Evolutionary conservation across 2,329 filamentous ascomycete species (phyloP), one percentile per base, ranked within the genome.

Genomic region (Fusarium duplospermum): DNA sequence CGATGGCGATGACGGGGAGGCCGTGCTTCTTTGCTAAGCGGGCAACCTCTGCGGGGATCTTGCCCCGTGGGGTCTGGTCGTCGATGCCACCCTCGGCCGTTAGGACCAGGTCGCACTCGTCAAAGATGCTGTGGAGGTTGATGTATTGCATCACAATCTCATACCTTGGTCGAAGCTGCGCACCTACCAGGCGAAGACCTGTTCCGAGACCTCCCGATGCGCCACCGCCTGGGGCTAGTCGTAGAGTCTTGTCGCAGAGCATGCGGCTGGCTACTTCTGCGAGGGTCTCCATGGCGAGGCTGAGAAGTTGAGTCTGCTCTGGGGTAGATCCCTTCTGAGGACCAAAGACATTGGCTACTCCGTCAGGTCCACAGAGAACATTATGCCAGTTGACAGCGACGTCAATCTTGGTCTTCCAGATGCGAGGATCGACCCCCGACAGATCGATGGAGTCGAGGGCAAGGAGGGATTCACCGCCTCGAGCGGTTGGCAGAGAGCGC

Each of bases 81-180:
- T 89, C 87, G 18, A 89, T 83, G 11, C 86, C 85, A 1, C 87
- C 87, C 73, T 89, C 87, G 2, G 86, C 87, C 1, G 87, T 89
- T 70, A 89, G 81, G 1, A 88, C 85, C 9, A 89, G 81, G 66
- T 89, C 84, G 71, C 85, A 87, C 31, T 84, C 77, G 16, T 84
- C 81, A 62, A 89, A 85, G 4, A 88, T 80, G 3, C 80, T 79
- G 45, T 86, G 82, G 31, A 89, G 78, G 61, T 84, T 82, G 57
- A 89, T 85, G 72, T 88, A 88, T 67, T 87, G 84, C 76, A 84
- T 86, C 73, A 88, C 84, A 29, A 86, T 84, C 63, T 87, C 86
- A 73, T 85, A 86, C 54, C 87, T 81, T 18, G 86, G 85, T 56
- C 84, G 82, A 18, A 89, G 78, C 35, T 71, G 80, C 3, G 85